Conservation (phyloP, 331 rosid genomes). For the Erythrophleum ivorense region DNA sequence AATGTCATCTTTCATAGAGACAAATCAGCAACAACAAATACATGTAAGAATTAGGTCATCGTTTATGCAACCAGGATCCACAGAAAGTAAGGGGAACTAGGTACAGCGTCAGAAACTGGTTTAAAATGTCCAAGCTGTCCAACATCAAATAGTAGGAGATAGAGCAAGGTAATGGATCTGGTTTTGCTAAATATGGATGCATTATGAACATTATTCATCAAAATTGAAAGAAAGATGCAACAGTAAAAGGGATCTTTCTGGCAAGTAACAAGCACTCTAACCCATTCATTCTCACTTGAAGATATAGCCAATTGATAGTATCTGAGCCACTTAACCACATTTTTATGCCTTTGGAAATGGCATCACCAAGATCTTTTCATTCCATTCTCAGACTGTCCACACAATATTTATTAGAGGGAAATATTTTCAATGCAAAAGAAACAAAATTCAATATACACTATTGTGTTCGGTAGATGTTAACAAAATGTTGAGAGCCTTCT, state of each 20-base stretch:
- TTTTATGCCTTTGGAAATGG: background rate
- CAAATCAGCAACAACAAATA: background rate
- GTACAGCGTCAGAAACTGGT: conserved; percentile 4
- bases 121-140: conserved; percentile 8
- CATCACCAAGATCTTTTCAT: background rate
- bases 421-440: conserved; percentile 3
- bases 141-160: conserved; percentile 13
- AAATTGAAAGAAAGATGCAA: background rate
- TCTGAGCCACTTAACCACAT: background rate
- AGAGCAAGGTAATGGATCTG: background rate
- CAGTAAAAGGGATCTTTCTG: background rate
- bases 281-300: background rate
- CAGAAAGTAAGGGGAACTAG: background rate
- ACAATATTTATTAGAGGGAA: conserved; percentile 6
- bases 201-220: background rate
- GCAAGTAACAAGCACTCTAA: background rate
- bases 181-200: background rate
- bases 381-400: conserved; percentile 1
- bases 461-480: background rate
- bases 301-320: conserved; percentile 13
- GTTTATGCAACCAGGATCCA: conserved; percentile 20
- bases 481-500: conserved; percentile 6
- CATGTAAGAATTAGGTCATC: background rate
- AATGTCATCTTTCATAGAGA: conserved; percentile 7
- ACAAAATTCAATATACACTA: too few relatives aligned